phyloP scores from a whole-genome alignment of 2,329 filamentous ascomycete species.

The Monilinia laxa region DNA sequence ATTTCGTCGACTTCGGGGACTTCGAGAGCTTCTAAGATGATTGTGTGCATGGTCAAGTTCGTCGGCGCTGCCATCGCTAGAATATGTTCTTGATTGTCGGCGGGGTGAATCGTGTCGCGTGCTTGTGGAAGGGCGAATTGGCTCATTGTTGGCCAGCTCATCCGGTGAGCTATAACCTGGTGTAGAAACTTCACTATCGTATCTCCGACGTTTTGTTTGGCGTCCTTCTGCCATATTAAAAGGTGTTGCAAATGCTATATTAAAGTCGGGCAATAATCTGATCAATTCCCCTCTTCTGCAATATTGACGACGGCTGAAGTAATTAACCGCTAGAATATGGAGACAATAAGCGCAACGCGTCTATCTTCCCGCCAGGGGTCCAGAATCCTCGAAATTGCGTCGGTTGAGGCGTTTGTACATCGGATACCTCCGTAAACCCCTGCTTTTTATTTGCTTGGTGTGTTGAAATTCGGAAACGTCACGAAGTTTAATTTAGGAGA shows the following conservation, averaged over 20 bases:
- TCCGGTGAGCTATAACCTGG: conserved; percentile 50
- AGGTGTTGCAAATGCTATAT: conserved; percentile 28
- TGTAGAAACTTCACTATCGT: conserved; percentile 44
- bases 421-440: background rate
- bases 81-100: conserved; percentile 32
- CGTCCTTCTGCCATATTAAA: conserved; percentile 23
- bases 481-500: conserved; percentile 6
- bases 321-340: background rate
- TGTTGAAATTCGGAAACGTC: background rate
- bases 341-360: background rate
- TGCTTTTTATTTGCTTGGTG: conserved; percentile 2
- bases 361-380: background rate
- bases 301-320: conserved; percentile 8
- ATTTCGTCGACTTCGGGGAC: conserved; percentile 11
- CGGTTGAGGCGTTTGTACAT: background rate
- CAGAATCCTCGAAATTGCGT: background rate
- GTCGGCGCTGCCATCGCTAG: conserved; percentile 36
- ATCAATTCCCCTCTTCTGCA: conserved; percentile 4
- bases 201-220: conserved; percentile 36
- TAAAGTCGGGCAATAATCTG: conserved; percentile 35
- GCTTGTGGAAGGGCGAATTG: conserved; percentile 39
- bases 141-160: conserved; percentile 41
- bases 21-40: conserved; percentile 23
- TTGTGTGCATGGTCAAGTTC: conserved; percentile 37
- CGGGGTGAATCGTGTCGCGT: conserved; percentile 30